A percentile compares a stretch with the other conserved stretches of the same genome.
These are phyloP conservation scores for Cichorium intybus DNA, from an alignment of 140 eudicot genomes.

Conservation along the genomic window DNA sequence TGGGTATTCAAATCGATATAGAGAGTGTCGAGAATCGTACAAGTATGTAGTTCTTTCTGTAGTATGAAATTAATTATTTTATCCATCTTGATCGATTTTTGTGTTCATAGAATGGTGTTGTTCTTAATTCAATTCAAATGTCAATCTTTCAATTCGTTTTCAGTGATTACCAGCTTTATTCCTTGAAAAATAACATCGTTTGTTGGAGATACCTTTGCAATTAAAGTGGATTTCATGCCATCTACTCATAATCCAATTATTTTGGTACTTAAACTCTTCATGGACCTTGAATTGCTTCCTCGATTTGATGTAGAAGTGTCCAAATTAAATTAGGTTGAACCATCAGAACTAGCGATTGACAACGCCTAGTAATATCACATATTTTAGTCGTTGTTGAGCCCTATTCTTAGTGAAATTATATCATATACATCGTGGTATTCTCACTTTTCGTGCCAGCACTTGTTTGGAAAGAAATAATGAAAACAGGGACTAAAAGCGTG, in stretches of 20 bases:
- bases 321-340: slow-evolving; percentile 49
- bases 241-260: slow-evolving; percentile 37
- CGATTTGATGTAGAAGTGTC: slow-evolving; percentile 55
- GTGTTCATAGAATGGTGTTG: slow-evolving; percentile 33
- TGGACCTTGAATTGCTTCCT: slow-evolving; percentile 74
- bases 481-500: no score
- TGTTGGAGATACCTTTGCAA: slow-evolving; percentile 50
- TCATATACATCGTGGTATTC: no score
- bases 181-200: slow-evolving; percentile 44
- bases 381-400: no score
- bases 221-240: slow-evolving; percentile 31
- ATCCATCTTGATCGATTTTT: no score
- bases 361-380: no score
- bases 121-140: slow-evolving; percentile 53
- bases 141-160: slow-evolving; percentile 90
- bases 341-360: slow-evolving; percentile 64
- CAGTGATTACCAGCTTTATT: slow-evolving; percentile 70
- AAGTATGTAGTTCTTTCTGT: no score
- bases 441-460: no score
- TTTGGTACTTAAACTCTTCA: slow-evolving; percentile 48
- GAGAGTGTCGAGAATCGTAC: no score
- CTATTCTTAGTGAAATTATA: no score
- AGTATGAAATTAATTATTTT: no score
- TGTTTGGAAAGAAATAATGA: no score
- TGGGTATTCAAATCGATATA: no score